Evolutionary conservation across 306 rosid genomes (phyloP).

Genomic region (Cicer yamashitae): DNA sequence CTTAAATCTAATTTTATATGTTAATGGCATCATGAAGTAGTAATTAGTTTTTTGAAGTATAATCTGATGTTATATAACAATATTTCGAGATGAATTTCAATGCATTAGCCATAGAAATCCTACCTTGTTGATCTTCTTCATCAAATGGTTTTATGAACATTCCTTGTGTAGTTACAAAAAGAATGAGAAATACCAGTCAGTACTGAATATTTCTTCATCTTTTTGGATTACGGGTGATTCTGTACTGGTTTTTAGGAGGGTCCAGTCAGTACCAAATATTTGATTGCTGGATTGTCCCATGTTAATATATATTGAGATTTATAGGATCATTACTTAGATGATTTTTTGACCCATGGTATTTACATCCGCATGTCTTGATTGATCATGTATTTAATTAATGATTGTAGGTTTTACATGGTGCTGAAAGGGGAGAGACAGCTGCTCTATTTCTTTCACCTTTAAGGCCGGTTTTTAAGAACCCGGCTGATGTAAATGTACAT

Average conservation of each 20-base stretch:
- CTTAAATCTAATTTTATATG: slow-evolving; percentile 38
- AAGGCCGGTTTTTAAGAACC: slow-evolving; percentile 70
- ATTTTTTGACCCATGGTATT: slow-evolving; percentile 18
- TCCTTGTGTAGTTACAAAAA: slow-evolving; percentile 8
- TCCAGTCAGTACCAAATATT: slow-evolving; percentile 19
- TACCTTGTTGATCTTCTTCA: slow-evolving; percentile 20
- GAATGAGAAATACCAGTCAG: neutral
- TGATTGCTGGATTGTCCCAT: slow-evolving; percentile 3
- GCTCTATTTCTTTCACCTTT: slow-evolving; percentile 92
- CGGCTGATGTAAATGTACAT: slow-evolving; percentile 58
- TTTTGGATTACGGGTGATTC: slow-evolving; percentile 34
- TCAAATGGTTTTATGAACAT: slow-evolving; percentile 6
- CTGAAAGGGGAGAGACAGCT: slow-evolving; percentile 88
- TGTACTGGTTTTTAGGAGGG: neutral
- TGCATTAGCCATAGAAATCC: slow-evolving; percentile 12
- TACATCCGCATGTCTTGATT: slow-evolving; percentile 32
- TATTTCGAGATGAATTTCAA: slow-evolving; percentile 39
- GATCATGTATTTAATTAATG: slow-evolving; percentile 32
- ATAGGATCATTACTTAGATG: slow-evolving; percentile 6
- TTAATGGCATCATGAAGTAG: slow-evolving; percentile 14
- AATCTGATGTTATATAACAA: slow-evolving; percentile 25
- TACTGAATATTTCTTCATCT: neutral
- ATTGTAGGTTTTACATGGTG: slow-evolving; percentile 86
- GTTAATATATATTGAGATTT: neutral
- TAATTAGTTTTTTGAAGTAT: slow-evolving; percentile 29